Conservation (phyloP, 2,329 filamentous ascomycete species). For the Cryoendolithus antarcticus region DNA sequence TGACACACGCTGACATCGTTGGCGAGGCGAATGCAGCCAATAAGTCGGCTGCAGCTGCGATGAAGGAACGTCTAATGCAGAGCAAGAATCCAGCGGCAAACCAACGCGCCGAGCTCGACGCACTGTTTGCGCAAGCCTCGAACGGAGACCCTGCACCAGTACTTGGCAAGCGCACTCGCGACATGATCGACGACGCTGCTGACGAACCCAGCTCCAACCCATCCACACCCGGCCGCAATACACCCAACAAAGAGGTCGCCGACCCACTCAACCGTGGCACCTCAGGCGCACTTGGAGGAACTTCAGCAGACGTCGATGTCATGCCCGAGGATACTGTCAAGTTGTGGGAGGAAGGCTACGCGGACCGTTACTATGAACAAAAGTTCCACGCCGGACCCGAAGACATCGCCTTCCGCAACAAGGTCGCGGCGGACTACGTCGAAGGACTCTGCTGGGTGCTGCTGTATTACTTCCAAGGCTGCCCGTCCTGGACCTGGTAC, state of each 20-base stretch:
- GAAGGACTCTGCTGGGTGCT: conserved; percentile 94
- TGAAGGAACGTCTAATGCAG: conserved; percentile 67
- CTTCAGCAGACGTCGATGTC: conserved; percentile 42
- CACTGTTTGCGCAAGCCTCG: conserved; percentile 16
- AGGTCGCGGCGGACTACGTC: conserved; percentile 82
- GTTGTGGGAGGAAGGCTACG: conserved; percentile 91
- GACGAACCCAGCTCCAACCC: conserved; percentile 20
- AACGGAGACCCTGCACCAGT: conserved; percentile 34
- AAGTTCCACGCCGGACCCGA: conserved; percentile 79
- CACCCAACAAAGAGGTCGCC: conserved; percentile 31
- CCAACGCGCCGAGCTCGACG: conserved; percentile 19
- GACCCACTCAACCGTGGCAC: conserved; percentile 16
- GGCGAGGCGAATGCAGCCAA: conserved; percentile 64
- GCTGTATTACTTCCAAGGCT: conserved; percentile 95
- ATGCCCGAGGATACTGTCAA: conserved; percentile 68
- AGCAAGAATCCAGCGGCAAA: conserved; percentile 20
- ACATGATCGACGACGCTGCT: conserved; percentile 48
- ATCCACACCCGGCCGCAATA: conserved; percentile 45
- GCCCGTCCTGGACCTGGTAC: conserved; percentile 98
- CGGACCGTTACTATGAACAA: conserved; percentile 90
- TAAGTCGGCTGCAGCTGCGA: conserved; percentile 80
- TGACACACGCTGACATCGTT: conserved; percentile 82
- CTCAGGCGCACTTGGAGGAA: conserved; percentile 25
- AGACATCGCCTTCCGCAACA: conserved; percentile 74
- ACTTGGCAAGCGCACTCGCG: conserved; percentile 66